A percentile compares a stretch with the other conserved stretches of the same genome.
Conservation (phyloP, 495 filamentous ascomycete species). For the Poronia punctata region DNA sequence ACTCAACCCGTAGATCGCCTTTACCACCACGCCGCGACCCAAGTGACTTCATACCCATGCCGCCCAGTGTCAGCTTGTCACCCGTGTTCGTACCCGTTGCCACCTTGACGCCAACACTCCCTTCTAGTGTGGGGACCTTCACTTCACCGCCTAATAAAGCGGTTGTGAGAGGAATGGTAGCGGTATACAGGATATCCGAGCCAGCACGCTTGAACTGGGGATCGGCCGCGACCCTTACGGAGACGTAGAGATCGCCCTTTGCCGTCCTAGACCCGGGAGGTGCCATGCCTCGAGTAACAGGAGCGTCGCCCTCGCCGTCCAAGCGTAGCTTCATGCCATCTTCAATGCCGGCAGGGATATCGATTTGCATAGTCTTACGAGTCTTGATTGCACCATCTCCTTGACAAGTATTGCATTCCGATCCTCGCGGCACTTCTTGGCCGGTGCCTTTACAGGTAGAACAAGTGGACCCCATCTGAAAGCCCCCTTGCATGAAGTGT, state of each 20-base stretch:
- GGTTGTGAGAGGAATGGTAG: conserved; percentile 84
- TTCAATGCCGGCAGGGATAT: conserved; percentile 90
- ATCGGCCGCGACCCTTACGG: conserved; percentile 75
- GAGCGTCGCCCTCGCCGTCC: conserved; percentile 76
- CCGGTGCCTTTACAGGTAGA: conserved; percentile 71
- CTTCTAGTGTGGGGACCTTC: conserved; percentile 81
- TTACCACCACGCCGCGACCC: conserved; percentile 41
- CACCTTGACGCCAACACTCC: conserved; percentile 80
- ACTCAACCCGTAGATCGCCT: conserved; percentile 90
- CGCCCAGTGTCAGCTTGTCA: conserved; percentile 76
- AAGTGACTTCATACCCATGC: conserved; percentile 89
- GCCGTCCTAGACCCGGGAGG: conserved; percentile 51
- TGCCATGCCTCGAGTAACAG: conserved; percentile 58
- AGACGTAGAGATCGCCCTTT: conserved; percentile 81
- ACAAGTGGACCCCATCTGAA: conserved; percentile 92
- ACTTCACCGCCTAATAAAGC: conserved; percentile 88
- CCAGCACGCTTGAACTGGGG: conserved; percentile 78
- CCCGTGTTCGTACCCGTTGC: conserved; percentile 86
- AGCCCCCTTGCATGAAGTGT: conserved; percentile 83
- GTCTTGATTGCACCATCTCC: conserved; percentile 76
- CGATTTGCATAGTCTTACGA: conserved; percentile 69
- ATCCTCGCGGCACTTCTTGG: conserved; percentile 60
- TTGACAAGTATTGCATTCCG: conserved; percentile 68
- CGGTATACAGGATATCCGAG: conserved; percentile 86
- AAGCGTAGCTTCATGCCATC: conserved; percentile 89